These are phyloP conservation scores for Remersonia thermophila DNA, from an alignment of 2,329 filamentous ascomycete species.

Conservation along the genomic window DNA sequence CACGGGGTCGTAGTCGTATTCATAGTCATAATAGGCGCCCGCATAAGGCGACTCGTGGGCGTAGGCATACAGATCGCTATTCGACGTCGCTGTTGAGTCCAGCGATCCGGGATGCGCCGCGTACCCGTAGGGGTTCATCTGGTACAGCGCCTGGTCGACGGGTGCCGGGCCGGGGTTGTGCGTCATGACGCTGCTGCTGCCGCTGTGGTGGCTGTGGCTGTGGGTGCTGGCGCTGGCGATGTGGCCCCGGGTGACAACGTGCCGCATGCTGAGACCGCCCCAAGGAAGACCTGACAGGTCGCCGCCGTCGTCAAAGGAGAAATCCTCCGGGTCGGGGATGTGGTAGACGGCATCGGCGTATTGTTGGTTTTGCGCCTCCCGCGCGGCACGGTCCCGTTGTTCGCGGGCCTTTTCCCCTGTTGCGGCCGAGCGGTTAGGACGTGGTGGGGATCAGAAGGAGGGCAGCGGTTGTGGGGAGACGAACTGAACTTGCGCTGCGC, in stretches of 20 bases:
- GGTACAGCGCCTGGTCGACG: conserved; percentile 6
- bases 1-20: background rate
- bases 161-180: background rate
- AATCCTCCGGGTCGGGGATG: conserved; percentile 44
- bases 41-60: too few relatives aligned
- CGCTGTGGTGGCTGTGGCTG: conserved; percentile 10
- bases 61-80: too few relatives aligned
- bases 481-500: conserved; percentile 66
- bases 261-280: conserved; percentile 54
- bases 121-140: conserved; percentile 10
- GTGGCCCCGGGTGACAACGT: conserved; percentile 38
- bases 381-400: conserved; percentile 51
- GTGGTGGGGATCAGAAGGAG: background rate
- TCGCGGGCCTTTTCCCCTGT: conserved; percentile 59
- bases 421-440: background rate
- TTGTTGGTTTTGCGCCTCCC: conserved; percentile 50
- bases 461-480: conserved; percentile 19
- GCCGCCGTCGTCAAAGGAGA: conserved; percentile 31
- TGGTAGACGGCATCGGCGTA: conserved; percentile 53
- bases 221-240: conserved; percentile 16
- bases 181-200: conserved; percentile 1
- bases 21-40: too few relatives aligned
- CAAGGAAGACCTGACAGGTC: conserved; percentile 56
- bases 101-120: background rate
- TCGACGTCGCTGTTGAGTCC: too few relatives aligned